A percentile compares a stretch with the other conserved stretches of the same genome.
phyloP scores from a whole-genome alignment of 192 early-diverging fungal species.

The Umbelopsis sp. region DNA sequence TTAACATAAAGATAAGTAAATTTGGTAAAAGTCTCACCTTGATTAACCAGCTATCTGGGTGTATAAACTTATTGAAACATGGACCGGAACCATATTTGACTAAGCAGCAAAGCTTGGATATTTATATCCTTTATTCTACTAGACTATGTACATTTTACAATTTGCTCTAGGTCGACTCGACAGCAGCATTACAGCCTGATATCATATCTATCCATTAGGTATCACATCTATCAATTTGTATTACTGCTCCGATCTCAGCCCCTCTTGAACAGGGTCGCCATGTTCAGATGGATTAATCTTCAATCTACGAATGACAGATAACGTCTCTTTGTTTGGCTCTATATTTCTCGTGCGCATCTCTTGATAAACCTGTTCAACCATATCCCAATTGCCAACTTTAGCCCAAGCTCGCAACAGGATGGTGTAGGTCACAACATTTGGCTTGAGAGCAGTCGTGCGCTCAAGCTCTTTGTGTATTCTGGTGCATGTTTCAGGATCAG shows the following conservation, averaged over 20 bases:
- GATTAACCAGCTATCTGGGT: no score
- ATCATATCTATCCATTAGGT: no score
- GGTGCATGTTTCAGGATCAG: constrained; percentile 29
- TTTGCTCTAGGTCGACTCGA: no score
- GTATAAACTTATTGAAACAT: no score
- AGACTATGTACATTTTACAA: no score
- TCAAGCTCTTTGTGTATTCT: constrained; percentile 30
- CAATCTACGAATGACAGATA: constrained; percentile 33
- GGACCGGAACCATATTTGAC: no score
- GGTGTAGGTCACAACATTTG: constrained; percentile 39
- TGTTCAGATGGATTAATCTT: background rate
- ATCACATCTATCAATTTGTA: background rate
- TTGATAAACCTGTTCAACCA: constrained; percentile 34
- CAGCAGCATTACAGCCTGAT: no score
- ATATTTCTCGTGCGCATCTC: constrained; percentile 37
- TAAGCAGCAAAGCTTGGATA: no score
- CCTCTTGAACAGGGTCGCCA: background rate
- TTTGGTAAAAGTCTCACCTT: no score
- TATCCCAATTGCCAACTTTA: constrained; percentile 31
- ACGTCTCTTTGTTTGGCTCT: constrained; percentile 28
- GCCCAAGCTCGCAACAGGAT: constrained; percentile 45
- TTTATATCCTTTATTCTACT: no score
- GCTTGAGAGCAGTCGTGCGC: constrained; percentile 21
- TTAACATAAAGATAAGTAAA: no score
- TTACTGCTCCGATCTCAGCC: background rate